Evolutionary conservation across 257 asterid species (phyloP), one percentile per base, ranked within the genome.

Genomic region (Leonotis leonurus): DNA sequence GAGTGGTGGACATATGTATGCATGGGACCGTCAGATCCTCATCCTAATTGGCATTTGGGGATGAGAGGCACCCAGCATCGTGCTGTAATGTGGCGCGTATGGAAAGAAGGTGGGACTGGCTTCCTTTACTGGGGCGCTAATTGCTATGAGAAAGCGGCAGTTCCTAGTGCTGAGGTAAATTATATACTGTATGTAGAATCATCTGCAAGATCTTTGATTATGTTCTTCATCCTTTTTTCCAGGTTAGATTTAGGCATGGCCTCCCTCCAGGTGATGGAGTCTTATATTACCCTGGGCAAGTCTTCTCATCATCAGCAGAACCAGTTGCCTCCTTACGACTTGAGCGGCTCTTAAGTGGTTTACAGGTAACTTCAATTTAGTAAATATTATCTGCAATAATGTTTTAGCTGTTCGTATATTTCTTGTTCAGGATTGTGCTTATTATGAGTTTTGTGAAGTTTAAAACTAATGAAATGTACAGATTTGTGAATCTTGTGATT

Each of bases 1-100:
- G 97, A 93, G 76, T 93, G 99, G 99, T 93, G 99, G 99, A 87
- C 99, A 18, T 93, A 93, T 69, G 95, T 93, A 54, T 93, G 97
- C 87, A 73, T 93, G 89, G 99, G 95, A 35, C 99, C 99, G 51
- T 72, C 97, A 39, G 97, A 89, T 77, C 99, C 99, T 73, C 99
- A 89, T 71, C 96, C 99, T 35, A 93, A 89, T 70, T 89, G 97
- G 99, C 97, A 93, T 80, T 80, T 93, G 50, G 99, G 99, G 43
- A 93, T 93, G 99, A 78, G 94, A 78, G 99, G 97, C 60, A 89
- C 97, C 17, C 99, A 89, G 57, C 99, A 93, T 74, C 90, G 96
- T 70, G 97, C 97, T 5, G 99, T 89, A 40, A 87, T 93, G 97
- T 87, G 96, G 97, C 97, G 97, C 4, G 94, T 87, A 8, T 93